A percentile compares a stretch with the other conserved stretches of the same genome.
phyloP scores from a whole-genome alignment of 768 basidiomycete species.

The Kwoniella dendrophila region DNA sequence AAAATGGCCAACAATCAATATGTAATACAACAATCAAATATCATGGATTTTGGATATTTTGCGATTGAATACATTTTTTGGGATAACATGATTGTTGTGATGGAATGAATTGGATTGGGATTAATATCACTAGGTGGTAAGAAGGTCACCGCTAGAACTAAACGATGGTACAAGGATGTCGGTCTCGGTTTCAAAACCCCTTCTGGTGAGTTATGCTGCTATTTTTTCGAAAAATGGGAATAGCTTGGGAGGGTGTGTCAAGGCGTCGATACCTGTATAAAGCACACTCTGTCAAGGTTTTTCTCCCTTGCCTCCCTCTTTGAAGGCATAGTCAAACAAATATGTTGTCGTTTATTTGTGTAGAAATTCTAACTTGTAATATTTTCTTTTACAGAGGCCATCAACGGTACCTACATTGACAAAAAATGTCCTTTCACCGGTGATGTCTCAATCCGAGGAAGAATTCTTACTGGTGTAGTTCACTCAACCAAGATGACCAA shows the following conservation, averaged over 20 bases:
- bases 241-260: too few species aligned
- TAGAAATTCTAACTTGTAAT: neutral
- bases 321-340: too few species aligned
- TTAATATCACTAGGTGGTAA: slow-evolving; percentile 66
- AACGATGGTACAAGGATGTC: slow-evolving; percentile 99
- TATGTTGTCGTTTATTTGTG: too few species aligned
- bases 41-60: slow-evolving; percentile 14
- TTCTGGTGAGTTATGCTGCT: slow-evolving; percentile 52
- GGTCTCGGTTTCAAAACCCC: slow-evolving; percentile 97
- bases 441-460: slow-evolving; percentile 94
- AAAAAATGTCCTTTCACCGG: slow-evolving; percentile 99
- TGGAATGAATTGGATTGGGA: neutral
- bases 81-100: neutral
- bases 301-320: slow-evolving; percentile 2
- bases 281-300: too few species aligned
- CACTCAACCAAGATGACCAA: slow-evolving; percentile 99
- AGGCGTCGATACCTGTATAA: too few species aligned
- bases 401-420: slow-evolving; percentile 96
- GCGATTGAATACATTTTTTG: slow-evolving; percentile 16
- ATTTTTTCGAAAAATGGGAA: neutral
- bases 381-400: slow-evolving; percentile 65
- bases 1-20: too few species aligned
- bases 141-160: slow-evolving; percentile 91
- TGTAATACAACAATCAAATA: neutral
- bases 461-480: slow-evolving; percentile 96